A percentile compares a stretch with the other conserved stretches of the same genome.
phyloP scores from a whole-genome alignment of 805 yeast species.

The Nakazawaea ernobii region DNA sequence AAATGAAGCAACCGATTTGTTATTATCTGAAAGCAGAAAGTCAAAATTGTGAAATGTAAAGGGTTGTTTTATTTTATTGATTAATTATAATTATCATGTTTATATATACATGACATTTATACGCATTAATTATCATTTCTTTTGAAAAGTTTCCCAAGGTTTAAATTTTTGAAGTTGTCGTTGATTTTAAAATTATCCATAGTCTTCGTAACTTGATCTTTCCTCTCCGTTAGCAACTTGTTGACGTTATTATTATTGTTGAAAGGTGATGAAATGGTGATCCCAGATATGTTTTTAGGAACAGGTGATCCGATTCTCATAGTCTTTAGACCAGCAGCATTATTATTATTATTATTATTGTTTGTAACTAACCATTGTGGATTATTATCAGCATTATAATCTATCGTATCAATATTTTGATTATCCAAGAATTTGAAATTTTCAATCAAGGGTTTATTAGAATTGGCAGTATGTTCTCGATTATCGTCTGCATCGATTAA shows the following conservation, averaged over 20 bases:
- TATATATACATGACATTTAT: too few relatives aligned
- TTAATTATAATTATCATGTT: too few relatives aligned
- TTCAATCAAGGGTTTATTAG: slow-evolving; percentile 26
- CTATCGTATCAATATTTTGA: slow-evolving; percentile 14
- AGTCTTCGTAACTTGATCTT: slow-evolving; percentile 35
- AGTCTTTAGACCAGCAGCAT: neutral
- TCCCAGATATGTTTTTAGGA: slow-evolving; percentile 28
- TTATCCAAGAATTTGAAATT: slow-evolving; percentile 20
- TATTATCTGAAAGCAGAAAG: slow-evolving; percentile 1
- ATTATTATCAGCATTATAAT: slow-evolving; percentile 19
- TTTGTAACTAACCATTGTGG: slow-evolving; percentile 4
- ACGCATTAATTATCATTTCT: slow-evolving; percentile 21
- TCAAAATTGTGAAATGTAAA: too few relatives aligned
- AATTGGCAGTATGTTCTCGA: slow-evolving; percentile 14
- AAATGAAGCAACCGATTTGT: slow-evolving; percentile 35
- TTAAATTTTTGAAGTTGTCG: slow-evolving; percentile 52
- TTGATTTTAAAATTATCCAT: slow-evolving; percentile 54
- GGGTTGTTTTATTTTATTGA: too few relatives aligned
- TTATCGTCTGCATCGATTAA: slow-evolving; percentile 15
- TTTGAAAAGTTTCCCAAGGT: slow-evolving; percentile 50
- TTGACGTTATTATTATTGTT: slow-evolving; percentile 9
- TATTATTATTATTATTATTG: neutral
- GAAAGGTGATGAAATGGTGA: slow-evolving; percentile 13
- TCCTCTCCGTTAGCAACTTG: slow-evolving; percentile 29
- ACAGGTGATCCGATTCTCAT: slow-evolving; percentile 5